Base-by-base conservation (phyloP, 441 rosid species). In the Hura crepitans region DNA sequence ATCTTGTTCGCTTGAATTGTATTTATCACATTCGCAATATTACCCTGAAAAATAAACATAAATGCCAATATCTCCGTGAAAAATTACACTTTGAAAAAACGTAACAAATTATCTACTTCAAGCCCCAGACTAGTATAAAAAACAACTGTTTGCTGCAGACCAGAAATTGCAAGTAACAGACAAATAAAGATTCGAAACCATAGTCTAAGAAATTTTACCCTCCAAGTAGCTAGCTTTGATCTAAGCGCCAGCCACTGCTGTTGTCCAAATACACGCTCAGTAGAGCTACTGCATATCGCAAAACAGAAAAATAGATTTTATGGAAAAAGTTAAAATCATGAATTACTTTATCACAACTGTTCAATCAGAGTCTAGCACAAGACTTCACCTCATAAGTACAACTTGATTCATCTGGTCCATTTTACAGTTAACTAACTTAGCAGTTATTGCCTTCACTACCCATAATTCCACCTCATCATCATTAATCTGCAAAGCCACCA, bases 361-460 rank as follows among this genome's bases (percentile, higher is more conserved):
- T 30, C 30, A 39, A 62, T 13, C 28, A 23, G 39, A 42, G 28
- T 42, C 71, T 17, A 42, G 56, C 18, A 30, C 50, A 65, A 61
- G 37, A 63, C 55, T 67, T 39, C 79, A 83, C 99, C 96, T 88
- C 78, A 93, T 93, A 73, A 89, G 73, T 65, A 89, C 85, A 72
- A 80, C 88, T 84, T 87, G 84, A 84, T 93, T 92, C 97, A 93
- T 86, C 84, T 96, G 98, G 79, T 96, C 97, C 90, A 96, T 91
- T 83, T 85, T 91, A 75, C 98, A 87, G 62, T 84, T 92, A 54
- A 93, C 79, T 78, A 96, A 78, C 77, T 88, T 91, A 0, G 89
- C 87, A 70, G 90, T 84, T 71, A 87, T 89, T 57, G 99, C 99
- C 86, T 83, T 96, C 61, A 93, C 98, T n/a, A 96, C 84, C 99